These are phyloP conservation scores for Astrephomene gubernaculifera DNA, from an alignment of 139 green algal genomes.

Conservation along the genomic window DNA sequence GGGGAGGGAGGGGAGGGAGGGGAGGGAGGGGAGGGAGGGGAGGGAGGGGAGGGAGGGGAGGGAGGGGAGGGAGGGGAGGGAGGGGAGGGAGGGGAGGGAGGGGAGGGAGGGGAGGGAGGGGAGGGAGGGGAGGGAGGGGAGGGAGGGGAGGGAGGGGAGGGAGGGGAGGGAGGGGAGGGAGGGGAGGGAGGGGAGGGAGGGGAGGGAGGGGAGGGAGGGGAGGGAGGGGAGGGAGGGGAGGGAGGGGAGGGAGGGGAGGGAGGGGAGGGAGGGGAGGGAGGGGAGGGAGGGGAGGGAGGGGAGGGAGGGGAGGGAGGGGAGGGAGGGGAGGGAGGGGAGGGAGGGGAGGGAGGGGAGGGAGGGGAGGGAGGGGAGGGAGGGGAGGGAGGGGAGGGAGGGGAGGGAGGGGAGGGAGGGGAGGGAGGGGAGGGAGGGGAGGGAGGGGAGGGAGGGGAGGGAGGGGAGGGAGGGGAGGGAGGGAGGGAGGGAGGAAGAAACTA, in stretches of 20 bases:
- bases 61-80: slow-evolving; percentile 67
- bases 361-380: neutral
- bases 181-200: slow-evolving; percentile 49
- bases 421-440: neutral
- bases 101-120: neutral
- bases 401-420: slow-evolving; percentile 56
- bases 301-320: slow-evolving; percentile 15
- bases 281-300: slow-evolving; percentile 60
- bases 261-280: slow-evolving; percentile 41
- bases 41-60: neutral
- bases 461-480: neutral
- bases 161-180: slow-evolving; percentile 58
- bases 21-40: neutral
- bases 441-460: neutral
- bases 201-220: neutral
- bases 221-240: neutral
- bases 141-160: neutral
- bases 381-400: slow-evolving; percentile 52
- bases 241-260: neutral
- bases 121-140: neutral
- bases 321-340: neutral
- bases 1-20: neutral
- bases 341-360: neutral
- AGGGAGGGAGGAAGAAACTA: neutral
- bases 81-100: slow-evolving; percentile 31